Conservation (phyloP, 1,284 basidiomycete species). For the Boletellus deceptivus region DNA sequence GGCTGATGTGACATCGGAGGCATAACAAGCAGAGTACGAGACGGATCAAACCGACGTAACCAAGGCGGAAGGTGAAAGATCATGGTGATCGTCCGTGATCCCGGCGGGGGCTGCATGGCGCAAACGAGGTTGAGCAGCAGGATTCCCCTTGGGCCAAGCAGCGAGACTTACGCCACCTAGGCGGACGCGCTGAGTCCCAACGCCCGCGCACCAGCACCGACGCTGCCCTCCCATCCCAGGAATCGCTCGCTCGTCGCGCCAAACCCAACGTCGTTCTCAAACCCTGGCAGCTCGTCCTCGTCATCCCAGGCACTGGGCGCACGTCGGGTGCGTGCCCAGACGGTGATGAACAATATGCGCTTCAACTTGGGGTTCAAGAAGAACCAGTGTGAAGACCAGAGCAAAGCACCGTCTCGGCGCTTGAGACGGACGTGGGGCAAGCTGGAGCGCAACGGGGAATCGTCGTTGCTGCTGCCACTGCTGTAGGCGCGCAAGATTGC, state of each 20-base stretch:
- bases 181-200: conserved; percentile 50
- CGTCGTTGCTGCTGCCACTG: conserved; percentile 24
- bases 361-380: conserved; percentile 94
- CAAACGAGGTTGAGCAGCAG: conserved; percentile 18
- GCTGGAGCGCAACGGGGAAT: conserved; percentile 22
- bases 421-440: conserved; percentile 36
- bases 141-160: not conserved
- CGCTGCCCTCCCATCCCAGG: conserved; percentile 70
- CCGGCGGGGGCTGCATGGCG: not conserved
- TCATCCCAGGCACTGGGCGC: conserved; percentile 55
- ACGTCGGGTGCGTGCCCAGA: conserved; percentile 84
- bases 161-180: conserved; percentile 28
- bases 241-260: conserved; percentile 53
- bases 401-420: conserved; percentile 67
- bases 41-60: not conserved
- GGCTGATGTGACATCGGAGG: conserved; percentile 20
- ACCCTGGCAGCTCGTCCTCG: conserved; percentile 38
- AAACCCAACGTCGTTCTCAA: conserved; percentile 30
- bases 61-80: not conserved
- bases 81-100: not conserved
- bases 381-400: conserved; percentile 98
- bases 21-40: conserved; percentile 6
- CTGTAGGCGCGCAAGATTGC: conserved; percentile 20
- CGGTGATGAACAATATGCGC: conserved; percentile 89
- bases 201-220: conserved; percentile 73